Evolutionary conservation across 148 eudicot genomes (phyloP).

Genomic region (Chenopodium album): DNA sequence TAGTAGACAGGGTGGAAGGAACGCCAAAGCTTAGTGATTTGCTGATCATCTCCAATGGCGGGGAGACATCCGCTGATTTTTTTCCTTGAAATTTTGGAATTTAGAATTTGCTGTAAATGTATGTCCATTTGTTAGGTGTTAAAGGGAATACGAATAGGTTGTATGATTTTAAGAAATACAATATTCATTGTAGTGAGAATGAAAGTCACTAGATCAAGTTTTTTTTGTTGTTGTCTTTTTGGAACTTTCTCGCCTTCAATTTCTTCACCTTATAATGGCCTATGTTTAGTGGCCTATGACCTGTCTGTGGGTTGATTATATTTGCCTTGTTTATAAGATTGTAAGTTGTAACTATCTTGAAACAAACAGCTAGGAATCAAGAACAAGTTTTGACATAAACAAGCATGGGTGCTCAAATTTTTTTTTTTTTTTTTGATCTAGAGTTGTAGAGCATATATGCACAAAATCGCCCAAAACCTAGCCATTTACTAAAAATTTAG

Average conservation of each 20-base stretch:
- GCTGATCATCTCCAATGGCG: neutral
- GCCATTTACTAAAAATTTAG: too few species aligned
- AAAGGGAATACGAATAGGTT: slow-evolving; percentile 1
- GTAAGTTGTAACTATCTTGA: too few species aligned
- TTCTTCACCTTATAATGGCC: neutral
- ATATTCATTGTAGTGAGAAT: neutral
- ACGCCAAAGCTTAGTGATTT: slow-evolving; percentile 43
- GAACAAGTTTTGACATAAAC: too few species aligned
- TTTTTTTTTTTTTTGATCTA: too few species aligned
- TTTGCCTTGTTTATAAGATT: too few species aligned
- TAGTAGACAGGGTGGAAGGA: slow-evolving; percentile 71
- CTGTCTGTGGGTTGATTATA: too few species aligned
- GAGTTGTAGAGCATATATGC: too few species aligned
- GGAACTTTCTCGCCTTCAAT: neutral
- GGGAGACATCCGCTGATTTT: neutral
- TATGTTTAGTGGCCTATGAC: too few species aligned
- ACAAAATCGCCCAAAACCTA: too few species aligned
- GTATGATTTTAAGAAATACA: slow-evolving; percentile 16
- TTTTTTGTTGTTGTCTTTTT: neutral
- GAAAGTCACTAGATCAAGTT: neutral
- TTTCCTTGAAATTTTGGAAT: slow-evolving; percentile 1
- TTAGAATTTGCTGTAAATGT: slow-evolving; percentile 21
- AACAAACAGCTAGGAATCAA: too few species aligned
- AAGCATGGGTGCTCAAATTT: too few species aligned
- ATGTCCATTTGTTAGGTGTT: slow-evolving; percentile 1